Evolutionary conservation across 2,329 filamentous ascomycete species (phyloP).

Genomic region (Pseudocercospora pini-densiflorae): DNA sequence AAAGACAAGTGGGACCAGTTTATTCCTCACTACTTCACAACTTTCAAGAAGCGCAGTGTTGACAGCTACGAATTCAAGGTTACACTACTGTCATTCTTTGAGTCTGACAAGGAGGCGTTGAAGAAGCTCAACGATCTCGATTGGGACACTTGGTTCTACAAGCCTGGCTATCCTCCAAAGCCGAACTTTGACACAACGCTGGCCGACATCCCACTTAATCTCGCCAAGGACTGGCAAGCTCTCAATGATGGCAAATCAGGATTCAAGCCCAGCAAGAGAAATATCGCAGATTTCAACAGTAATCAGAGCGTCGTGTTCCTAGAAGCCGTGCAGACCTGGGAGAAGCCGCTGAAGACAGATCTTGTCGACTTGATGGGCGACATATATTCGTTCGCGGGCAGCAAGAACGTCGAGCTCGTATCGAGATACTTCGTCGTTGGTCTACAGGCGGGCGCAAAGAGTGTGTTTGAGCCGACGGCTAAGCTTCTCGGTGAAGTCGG

Average conservation of each 20-base stretch:
- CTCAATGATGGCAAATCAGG: slow-evolving; percentile 41
- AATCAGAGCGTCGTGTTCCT: slow-evolving; percentile 94
- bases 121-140: slow-evolving; percentile 74
- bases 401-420: slow-evolving; percentile 84
- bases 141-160: slow-evolving; percentile 89
- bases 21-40: slow-evolving; percentile 92
- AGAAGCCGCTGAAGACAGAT: slow-evolving; percentile 64
- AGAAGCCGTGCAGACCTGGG: slow-evolving; percentile 73
- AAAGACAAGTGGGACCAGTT: slow-evolving; percentile 91
- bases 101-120: slow-evolving; percentile 63
- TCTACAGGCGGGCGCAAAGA: slow-evolving; percentile 72
- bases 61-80: slow-evolving; percentile 95
- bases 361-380: slow-evolving; percentile 74
- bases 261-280: slow-evolving; percentile 67
- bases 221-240: slow-evolving; percentile 81
- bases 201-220: slow-evolving; percentile 80
- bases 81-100: slow-evolving; percentile 85
- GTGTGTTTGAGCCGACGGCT: slow-evolving; percentile 71
- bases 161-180: slow-evolving; percentile 86
- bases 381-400: slow-evolving; percentile 73
- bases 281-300: slow-evolving; percentile 75
- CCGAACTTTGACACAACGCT: slow-evolving; percentile 88
- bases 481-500: slow-evolving; percentile 81
- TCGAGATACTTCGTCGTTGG: slow-evolving; percentile 80
- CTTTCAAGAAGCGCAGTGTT: slow-evolving; percentile 82